Conservation (phyloP, 2,329 filamentous ascomycete genomes). For the Aspergillus uvarum region DNA sequence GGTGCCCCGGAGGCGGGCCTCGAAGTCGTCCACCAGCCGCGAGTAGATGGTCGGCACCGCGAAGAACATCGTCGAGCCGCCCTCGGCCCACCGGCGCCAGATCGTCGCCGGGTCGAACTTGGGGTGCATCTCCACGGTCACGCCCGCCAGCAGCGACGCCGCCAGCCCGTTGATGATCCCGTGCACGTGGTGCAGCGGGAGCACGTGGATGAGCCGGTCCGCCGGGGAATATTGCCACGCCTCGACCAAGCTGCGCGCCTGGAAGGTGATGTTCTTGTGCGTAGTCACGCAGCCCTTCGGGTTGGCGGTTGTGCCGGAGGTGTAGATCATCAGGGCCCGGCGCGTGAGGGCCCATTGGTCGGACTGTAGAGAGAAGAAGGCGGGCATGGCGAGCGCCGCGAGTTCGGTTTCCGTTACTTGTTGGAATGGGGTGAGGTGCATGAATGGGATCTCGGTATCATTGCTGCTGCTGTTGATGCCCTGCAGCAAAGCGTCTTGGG, state of each 20-base stretch:
- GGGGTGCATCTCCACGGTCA: conserved; percentile 50
- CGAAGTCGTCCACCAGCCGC: conserved; percentile 48
- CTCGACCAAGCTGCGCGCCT: conserved; percentile 31
- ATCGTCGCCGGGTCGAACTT: conserved; percentile 47
- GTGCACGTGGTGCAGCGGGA: conserved; percentile 53
- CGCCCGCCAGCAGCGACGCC: conserved; percentile 48
- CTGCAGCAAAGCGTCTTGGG: conserved; percentile 30
- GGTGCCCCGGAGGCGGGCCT: conserved; percentile 39
- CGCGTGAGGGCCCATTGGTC: conserved; percentile 26
- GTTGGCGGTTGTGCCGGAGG: conserved; percentile 43
- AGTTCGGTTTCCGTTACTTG: conserved; percentile 21
- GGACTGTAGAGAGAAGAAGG: conserved; percentile 26
- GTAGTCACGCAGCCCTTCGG: conserved; percentile 48
- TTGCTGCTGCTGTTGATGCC: conserved; percentile 18
- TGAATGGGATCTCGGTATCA: conserved; percentile 28
- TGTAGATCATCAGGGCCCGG: conserved; percentile 45
- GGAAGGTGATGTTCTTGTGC: conserved; percentile 42
- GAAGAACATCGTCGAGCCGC: conserved; percentile 50
- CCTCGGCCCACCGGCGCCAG: conserved; percentile 49
- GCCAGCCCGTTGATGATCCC: conserved; percentile 53
- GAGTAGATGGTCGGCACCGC: conserved; percentile 55
- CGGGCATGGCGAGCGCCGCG: conserved; percentile 25
- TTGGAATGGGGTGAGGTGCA: conserved; percentile 26
- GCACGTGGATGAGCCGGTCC: conserved; percentile 51
- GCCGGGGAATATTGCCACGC: conserved; percentile 33